A percentile compares a stretch with the other conserved stretches of the same genome.
Conservation (phyloP, 2,329 filamentous ascomycete species). For the Sclerotinia subarctica region DNA sequence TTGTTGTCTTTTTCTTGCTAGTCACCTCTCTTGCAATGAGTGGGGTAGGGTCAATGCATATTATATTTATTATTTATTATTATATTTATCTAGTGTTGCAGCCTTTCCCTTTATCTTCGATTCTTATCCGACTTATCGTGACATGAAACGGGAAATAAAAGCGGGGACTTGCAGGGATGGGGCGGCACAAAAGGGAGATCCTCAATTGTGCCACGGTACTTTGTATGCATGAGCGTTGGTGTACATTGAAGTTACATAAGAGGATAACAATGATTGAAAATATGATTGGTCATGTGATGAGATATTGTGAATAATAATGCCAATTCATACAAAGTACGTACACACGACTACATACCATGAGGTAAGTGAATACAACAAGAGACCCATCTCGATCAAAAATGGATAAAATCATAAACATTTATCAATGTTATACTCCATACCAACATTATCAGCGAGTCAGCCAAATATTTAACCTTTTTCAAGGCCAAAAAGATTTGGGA, state of each 20-base stretch:
- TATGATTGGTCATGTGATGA: too few relatives aligned
- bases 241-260: slow-evolving; percentile 12
- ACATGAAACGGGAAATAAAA: slow-evolving; percentile 1
- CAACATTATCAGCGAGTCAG: too few relatives aligned
- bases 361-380: too few relatives aligned
- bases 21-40: neutral
- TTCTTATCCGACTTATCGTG: slow-evolving; percentile 4
- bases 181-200: neutral
- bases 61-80: neutral
- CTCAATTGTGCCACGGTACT: neutral
- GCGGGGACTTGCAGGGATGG: neutral
- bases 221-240: neutral
- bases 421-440: too few relatives aligned
- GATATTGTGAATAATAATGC: too few relatives aligned
- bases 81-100: too few relatives aligned
- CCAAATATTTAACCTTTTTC: too few relatives aligned
- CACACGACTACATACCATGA: too few relatives aligned
- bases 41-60: neutral
- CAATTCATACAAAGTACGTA: too few relatives aligned
- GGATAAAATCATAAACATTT: too few relatives aligned
- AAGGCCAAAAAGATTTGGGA: too few relatives aligned
- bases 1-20: neutral
- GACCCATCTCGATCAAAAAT: too few relatives aligned
- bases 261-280: neutral
- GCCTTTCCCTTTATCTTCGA: neutral